Conservation (phyloP, 176 grass and related monocot species). For the Bromus sterilis region DNA sequence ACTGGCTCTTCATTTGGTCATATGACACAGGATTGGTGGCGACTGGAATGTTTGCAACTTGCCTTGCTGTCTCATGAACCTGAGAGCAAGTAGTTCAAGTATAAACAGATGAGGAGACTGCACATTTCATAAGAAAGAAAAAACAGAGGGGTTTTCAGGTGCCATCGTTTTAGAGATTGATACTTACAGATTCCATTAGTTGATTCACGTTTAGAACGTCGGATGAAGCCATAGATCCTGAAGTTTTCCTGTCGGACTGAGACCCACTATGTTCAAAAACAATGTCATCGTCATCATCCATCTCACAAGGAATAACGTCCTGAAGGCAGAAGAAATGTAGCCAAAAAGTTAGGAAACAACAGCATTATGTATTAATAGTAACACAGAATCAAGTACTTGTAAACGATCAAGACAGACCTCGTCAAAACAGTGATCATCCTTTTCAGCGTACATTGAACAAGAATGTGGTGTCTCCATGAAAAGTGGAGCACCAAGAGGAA, state of each 20-base stretch:
- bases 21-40: constrained; percentile 60
- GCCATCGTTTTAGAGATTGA: not conserved
- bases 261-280: constrained; percentile 59
- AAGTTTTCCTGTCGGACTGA: constrained; percentile 71
- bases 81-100: constrained; percentile 29
- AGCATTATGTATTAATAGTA: not conserved
- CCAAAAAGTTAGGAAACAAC: constrained; percentile 15
- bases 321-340: constrained; percentile 34
- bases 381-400: not conserved
- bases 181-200: constrained; percentile 81
- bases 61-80: constrained; percentile 76
- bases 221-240: constrained; percentile 55
- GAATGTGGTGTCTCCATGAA: constrained; percentile 76
- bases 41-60: constrained; percentile 50
- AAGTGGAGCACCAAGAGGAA: constrained; percentile 61
- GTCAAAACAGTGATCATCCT: constrained; percentile 54
- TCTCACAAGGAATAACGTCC: constrained; percentile 59
- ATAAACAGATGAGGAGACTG: not conserved
- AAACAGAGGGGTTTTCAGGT: not conserved
- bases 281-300: constrained; percentile 70
- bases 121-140: not conserved
- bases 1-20: constrained; percentile 96
- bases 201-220: constrained; percentile 88
- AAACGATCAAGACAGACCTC: constrained; percentile 53
- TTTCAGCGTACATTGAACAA: constrained; percentile 48